Percentiles rank a stretch among this genome's conserved stretches.
These are phyloP conservation scores for Dissoconium aciculare DNA, from an alignment of 2,329 filamentous ascomycete genomes.

Conservation along the genomic window DNA sequence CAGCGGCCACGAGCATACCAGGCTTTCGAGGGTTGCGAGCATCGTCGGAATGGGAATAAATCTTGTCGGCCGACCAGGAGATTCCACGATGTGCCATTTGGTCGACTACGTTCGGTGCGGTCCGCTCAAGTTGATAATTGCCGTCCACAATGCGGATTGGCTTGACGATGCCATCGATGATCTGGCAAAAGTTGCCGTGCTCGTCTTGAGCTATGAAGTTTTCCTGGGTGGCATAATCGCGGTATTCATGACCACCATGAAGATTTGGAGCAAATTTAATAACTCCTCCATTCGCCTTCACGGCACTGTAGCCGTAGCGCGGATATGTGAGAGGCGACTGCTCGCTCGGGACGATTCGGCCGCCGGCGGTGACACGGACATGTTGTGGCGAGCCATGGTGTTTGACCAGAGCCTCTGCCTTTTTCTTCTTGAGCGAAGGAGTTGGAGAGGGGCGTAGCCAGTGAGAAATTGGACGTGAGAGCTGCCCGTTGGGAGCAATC, in stretches of 20 bases:
- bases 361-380: conserved; percentile 37
- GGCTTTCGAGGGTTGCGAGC: not conserved
- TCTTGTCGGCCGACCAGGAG: conserved; percentile 3
- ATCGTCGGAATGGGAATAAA: not conserved
- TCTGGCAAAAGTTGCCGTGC: conserved; percentile 24
- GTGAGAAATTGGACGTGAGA: conserved; percentile 12
- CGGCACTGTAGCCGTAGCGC: conserved; percentile 26
- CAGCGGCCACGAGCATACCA: conserved; percentile 6
- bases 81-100: conserved; percentile 14
- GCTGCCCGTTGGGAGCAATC: conserved; percentile 22
- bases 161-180: conserved; percentile 23
- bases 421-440: conserved; percentile 36
- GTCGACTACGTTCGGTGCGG: conserved; percentile 22
- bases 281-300: conserved; percentile 24
- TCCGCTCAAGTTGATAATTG: conserved; percentile 22
- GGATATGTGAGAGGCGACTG: conserved; percentile 27
- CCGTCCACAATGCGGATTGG: conserved; percentile 15
- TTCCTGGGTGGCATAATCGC: conserved; percentile 20
- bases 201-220: conserved; percentile 25
- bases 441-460: conserved; percentile 30
- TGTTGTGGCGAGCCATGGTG: conserved; percentile 38
- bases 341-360: conserved; percentile 37
- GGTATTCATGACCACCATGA: conserved; percentile 14
- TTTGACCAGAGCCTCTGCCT: conserved; percentile 36
- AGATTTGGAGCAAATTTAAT: conserved; percentile 26